These are phyloP conservation scores for Xylaria arbuscula DNA, from an alignment of 2,329 filamentous ascomycete genomes.

Conservation along the genomic window DNA sequence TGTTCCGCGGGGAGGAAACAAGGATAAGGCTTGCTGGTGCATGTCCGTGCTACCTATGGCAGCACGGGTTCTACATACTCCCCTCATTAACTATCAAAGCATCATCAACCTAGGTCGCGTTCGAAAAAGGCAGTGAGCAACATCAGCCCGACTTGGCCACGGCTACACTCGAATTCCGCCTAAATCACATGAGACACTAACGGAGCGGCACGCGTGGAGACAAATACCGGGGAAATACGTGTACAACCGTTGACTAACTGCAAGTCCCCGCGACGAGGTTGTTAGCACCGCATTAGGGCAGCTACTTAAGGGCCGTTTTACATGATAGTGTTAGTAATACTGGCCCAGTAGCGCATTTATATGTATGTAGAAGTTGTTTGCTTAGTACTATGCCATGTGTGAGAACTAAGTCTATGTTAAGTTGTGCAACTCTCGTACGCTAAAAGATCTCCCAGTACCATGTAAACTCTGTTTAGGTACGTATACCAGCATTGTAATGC, in stretches of 20 bases:
- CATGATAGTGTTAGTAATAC: neutral
- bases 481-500: neutral
- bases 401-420: neutral
- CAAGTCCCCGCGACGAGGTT: constrained; percentile 4
- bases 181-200: constrained; percentile 14
- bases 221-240: constrained; percentile 10
- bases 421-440: neutral
- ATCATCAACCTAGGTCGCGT: constrained; percentile 7
- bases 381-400: neutral
- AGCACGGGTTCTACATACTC: neutral
- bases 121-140: constrained; percentile 24
- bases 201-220: constrained; percentile 36
- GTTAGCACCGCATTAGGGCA: constrained; percentile 3
- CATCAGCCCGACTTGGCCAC: constrained; percentile 29
- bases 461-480: neutral
- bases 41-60: neutral
- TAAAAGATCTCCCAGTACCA: neutral
- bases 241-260: neutral
- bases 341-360: neutral
- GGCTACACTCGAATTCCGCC: constrained; percentile 22
- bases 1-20: neutral
- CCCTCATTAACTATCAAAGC: constrained; percentile 1
- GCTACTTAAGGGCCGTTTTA: neutral
- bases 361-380: too few relatives aligned
- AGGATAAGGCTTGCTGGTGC: constrained; percentile 1